phyloP scores from a whole-genome alignment of 768 basidiomycete species.

The Collybia mongolica region DNA sequence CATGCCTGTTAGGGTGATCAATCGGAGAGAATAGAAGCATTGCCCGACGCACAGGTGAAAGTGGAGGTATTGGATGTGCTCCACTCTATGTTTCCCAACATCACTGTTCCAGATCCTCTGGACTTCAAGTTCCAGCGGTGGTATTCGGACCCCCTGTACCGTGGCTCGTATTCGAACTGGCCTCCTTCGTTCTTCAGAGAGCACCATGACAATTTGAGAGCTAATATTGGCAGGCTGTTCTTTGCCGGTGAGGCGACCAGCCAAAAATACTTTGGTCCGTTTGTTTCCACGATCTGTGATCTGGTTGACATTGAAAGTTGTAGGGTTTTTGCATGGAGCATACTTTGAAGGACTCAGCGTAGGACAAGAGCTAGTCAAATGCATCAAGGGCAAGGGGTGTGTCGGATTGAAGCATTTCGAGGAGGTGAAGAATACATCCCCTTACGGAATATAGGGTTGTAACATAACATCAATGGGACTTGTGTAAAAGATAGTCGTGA shows the following conservation, averaged over 20 bases:
- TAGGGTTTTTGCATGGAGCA: slow-evolving; percentile 59
- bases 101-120: slow-evolving; percentile 50
- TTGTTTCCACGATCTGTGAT: neutral
- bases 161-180: slow-evolving; percentile 72
- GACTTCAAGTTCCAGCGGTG: slow-evolving; percentile 58
- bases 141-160: slow-evolving; percentile 49
- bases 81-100: slow-evolving; percentile 56
- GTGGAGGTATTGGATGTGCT: slow-evolving; percentile 56
- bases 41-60: slow-evolving; percentile 45
- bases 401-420: slow-evolving; percentile 19
- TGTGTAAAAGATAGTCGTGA: too few relatives aligned
- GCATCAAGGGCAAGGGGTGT: slow-evolving; percentile 30
- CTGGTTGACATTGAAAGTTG: neutral
- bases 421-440: slow-evolving; percentile 21
- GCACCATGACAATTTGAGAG: slow-evolving; percentile 56
- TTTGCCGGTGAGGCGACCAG: slow-evolving; percentile 67
- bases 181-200: slow-evolving; percentile 55
- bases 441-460: slow-evolving; percentile 14
- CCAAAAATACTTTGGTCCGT: slow-evolving; percentile 53
- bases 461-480: too few relatives aligned
- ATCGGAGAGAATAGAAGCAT: slow-evolving; percentile 54
- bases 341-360: slow-evolving; percentile 52
- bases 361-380: slow-evolving; percentile 37
- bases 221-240: slow-evolving; percentile 53
- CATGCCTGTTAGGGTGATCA: slow-evolving; percentile 49